Evolutionary conservation across 345 rosid species (phyloP), one percentile per base, ranked within the genome.

Genomic region (Citrus australasica): DNA sequence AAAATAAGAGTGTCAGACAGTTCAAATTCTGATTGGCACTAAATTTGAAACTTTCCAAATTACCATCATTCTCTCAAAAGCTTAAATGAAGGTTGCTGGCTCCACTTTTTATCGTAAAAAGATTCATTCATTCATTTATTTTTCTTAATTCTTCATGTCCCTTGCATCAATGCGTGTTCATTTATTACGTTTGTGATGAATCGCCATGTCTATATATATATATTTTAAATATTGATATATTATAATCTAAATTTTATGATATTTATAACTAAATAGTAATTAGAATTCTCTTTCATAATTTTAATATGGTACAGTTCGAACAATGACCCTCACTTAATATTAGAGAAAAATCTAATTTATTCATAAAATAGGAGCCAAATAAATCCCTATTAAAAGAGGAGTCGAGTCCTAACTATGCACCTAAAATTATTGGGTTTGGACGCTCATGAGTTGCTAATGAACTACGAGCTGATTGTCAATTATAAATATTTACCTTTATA

Each of bases 301-400:
- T 4, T 33, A 33, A 4, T 33, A 5, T 33, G 1, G 0, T 0
- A 33, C 0, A 5, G 5, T 0, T 0, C 0, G 0, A 33, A 33
- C 0, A 33, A 0, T 1, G 1, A 33, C 0, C 6, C 0, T 33
- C 1, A 1, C 0, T 33, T 33, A 33, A 5, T 1, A 33, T 1
- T 1, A 0, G 0, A 33, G 1, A 0, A 33, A 33, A 33, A 33
- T 33, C 0, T 33, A 33, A 0, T 30, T 0, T 32, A 32, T 32
- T 4, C 0, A 4, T 30, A 32, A 32, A 32, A 32, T 32, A 4
- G 0, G 0, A 32, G 5, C 0, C 0, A 33, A 33, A 33, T 33
- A 33, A 5, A 5, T 0, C 0, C 37, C 0, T 33, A 0, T 33
- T 33, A 0, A 5, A 33, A 33, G 0, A 0, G 0, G 0, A 33